phyloP scores from a whole-genome alignment of 2,329 filamentous ascomycete genomes.

The Leptosphaerulina australis region DNA sequence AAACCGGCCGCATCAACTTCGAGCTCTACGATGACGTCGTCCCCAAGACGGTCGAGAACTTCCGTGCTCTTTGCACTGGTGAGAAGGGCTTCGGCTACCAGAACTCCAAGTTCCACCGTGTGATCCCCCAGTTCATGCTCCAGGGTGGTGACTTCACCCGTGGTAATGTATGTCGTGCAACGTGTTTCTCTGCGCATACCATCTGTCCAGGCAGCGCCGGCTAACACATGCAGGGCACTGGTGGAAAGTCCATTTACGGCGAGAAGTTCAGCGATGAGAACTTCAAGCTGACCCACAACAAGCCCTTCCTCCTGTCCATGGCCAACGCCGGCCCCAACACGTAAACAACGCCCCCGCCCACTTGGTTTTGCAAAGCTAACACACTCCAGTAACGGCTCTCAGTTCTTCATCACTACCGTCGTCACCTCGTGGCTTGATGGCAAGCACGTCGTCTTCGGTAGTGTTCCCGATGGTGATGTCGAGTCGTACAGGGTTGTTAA shows the following conservation, averaged over 20 bases:
- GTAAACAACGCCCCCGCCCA: constrained; percentile 52
- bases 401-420: constrained; percentile 75
- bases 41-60: constrained; percentile 87
- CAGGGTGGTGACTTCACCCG: constrained; percentile 96
- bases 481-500: constrained; percentile 62
- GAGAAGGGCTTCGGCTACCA: constrained; percentile 84
- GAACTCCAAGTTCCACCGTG: constrained; percentile 86
- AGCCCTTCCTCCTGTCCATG: constrained; percentile 86
- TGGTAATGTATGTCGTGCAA: constrained; percentile 71
- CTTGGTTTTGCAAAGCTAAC: constrained; percentile 18
- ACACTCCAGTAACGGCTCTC: constrained; percentile 67
- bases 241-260: constrained; percentile 92
- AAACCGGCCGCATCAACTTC: constrained; percentile 84
- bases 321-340: constrained; percentile 96
- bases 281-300: constrained; percentile 76
- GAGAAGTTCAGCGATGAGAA: constrained; percentile 96
- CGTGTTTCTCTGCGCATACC: neutral
- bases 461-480: constrained; percentile 64
- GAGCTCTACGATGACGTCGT: constrained; percentile 84
- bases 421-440: constrained; percentile 73
- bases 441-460: constrained; percentile 84
- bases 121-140: constrained; percentile 93
- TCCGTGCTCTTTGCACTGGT: constrained; percentile 80
- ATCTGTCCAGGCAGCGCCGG: constrained; percentile 16
- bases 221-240: constrained; percentile 77